Evolutionary conservation across 2,329 filamentous ascomycete genomes (phyloP).

Genomic region (Penicillium carneum): DNA sequence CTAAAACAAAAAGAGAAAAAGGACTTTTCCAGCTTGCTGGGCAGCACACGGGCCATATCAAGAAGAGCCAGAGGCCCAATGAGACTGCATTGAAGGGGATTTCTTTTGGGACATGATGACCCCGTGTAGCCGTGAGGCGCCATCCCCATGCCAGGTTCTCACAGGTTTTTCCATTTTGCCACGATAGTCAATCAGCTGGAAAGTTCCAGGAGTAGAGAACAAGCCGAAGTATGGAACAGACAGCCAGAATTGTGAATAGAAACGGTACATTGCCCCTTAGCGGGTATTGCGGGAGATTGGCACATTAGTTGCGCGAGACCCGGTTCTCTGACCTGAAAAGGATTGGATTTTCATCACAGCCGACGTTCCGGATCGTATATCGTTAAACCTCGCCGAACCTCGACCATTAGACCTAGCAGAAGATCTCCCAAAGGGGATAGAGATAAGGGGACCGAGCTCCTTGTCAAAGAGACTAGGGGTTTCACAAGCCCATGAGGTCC

Average conservation of each 20-base stretch:
- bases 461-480: slow-evolving; percentile 16
- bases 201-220: slow-evolving; percentile 8
- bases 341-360: background rate
- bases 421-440: slow-evolving; percentile 4
- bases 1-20: background rate
- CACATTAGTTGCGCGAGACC: background rate
- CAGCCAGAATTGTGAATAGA: slow-evolving; percentile 5
- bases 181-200: slow-evolving; percentile 32
- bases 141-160: slow-evolving; percentile 19
- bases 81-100: slow-evolving; percentile 13
- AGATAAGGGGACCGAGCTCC: slow-evolving; percentile 15
- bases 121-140: slow-evolving; percentile 23
- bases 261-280: background rate
- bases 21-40: slow-evolving; percentile 4
- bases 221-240: slow-evolving; percentile 10
- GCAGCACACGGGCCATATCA: slow-evolving; percentile 31
- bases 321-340: background rate
- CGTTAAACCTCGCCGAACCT: slow-evolving; percentile 1
- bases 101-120: slow-evolving; percentile 11
- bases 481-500: slow-evolving; percentile 21
- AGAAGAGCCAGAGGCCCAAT: slow-evolving; percentile 13
- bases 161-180: slow-evolving; percentile 22
- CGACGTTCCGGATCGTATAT: slow-evolving; percentile 13
- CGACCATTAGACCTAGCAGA: background rate
- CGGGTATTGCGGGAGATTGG: slow-evolving; percentile 11